Conservation (phyloP, 768 basidiomycete species). For the Agrocybe praecox region DNA sequence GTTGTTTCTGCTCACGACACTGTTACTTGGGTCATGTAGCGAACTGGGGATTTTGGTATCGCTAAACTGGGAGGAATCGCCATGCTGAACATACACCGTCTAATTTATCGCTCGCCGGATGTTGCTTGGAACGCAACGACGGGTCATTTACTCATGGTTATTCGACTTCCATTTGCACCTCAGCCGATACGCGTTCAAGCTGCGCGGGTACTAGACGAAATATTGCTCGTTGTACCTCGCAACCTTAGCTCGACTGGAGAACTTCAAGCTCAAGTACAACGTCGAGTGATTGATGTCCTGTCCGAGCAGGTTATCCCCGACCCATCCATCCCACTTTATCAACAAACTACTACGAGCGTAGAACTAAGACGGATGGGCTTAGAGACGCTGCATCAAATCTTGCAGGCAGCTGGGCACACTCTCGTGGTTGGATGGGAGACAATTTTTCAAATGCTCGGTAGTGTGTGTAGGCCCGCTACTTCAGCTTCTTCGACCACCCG, state of each 20-base stretch:
- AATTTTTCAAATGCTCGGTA: constrained; percentile 90
- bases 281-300: constrained; percentile 84
- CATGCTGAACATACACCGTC: constrained; percentile 81
- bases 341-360: constrained; percentile 50
- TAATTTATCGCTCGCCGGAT: constrained; percentile 81
- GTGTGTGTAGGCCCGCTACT: constrained; percentile 71
- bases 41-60: constrained; percentile 94
- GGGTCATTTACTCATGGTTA: constrained; percentile 75
- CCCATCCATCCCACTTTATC: constrained; percentile 29
- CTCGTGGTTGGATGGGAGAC: constrained; percentile 91
- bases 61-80: constrained; percentile 81
- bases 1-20: neutral
- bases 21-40: constrained; percentile 41
- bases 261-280: constrained; percentile 71
- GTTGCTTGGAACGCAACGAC: constrained; percentile 87
- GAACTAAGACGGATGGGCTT: constrained; percentile 89
- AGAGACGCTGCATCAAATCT: constrained; percentile 86
- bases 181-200: constrained; percentile 86
- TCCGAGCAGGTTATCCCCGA: constrained; percentile 73
- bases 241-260: constrained; percentile 64
- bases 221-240: constrained; percentile 76
- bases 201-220: constrained; percentile 83
- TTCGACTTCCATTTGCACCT: constrained; percentile 71
- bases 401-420: constrained; percentile 91
- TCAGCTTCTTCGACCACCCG: constrained; percentile 32